phyloP scores from a whole-genome alignment of 352 stramenopile genomes.

The Phytopythium helicoides region DNA sequence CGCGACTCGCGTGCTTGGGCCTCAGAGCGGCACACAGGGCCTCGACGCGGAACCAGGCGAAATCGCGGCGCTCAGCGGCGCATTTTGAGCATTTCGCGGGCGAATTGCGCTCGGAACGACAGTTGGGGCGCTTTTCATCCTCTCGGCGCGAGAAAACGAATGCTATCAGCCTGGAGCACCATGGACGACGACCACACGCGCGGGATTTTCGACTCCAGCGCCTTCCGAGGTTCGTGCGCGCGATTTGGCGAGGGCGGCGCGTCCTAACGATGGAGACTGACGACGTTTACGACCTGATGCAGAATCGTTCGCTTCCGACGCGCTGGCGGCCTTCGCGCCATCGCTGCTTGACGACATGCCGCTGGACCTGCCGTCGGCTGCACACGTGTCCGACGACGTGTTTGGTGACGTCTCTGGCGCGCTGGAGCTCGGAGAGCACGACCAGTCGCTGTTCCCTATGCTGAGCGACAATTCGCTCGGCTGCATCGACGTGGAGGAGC shows the following conservation, averaged over 20 bases:
- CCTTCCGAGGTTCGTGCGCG: conserved; percentile 20
- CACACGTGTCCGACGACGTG: conserved; percentile 19
- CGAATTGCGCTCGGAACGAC: background rate
- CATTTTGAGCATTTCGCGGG: background rate
- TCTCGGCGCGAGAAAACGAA: conserved; percentile 8
- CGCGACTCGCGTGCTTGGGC: too few species aligned
- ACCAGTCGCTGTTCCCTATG: conserved; percentile 28
- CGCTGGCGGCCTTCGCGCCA: conserved; percentile 29
- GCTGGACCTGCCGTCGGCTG: conserved; percentile 27
- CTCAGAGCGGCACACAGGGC: too few species aligned
- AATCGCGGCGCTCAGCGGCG: too few species aligned
- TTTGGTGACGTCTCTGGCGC: conserved; percentile 23
- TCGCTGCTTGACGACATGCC: conserved; percentile 54
- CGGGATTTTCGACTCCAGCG: conserved; percentile 13
- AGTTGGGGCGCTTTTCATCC: conserved; percentile 6
- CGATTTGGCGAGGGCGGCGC: too few species aligned
- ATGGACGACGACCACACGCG: conserved; percentile 31
- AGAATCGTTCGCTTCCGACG: conserved; percentile 29
- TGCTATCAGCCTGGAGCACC: conserved; percentile 20
- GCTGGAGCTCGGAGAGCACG: conserved; percentile 7
- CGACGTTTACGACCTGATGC: background rate
- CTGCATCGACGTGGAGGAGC: conserved; percentile 25
- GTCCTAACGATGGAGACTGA: background rate
- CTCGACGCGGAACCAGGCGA: too few species aligned
- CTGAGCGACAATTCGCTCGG: conserved; percentile 32